Base-by-base conservation (phyloP, 2,329 filamentous ascomycete species). In the Penicillium sp. region DNA sequence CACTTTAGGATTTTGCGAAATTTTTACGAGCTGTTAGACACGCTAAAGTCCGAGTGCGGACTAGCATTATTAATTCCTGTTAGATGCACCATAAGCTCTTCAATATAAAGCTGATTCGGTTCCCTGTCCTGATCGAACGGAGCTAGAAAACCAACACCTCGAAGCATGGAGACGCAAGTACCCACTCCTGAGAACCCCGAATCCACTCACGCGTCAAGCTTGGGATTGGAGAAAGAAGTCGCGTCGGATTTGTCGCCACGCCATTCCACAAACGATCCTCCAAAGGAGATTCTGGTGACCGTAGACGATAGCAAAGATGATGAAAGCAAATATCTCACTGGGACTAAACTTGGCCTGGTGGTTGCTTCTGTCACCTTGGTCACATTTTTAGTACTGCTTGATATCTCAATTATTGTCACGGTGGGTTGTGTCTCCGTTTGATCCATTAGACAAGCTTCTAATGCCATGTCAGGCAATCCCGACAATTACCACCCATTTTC, bases 401-500 rank as follows among this genome's bases (percentile, higher is more conserved):
- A 64, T 44, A 55, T 49, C 26, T 52, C 58, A 7, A 64, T 64
- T 29, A 62, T 64, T 50, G 58, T 56, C 25, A 64, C 60, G 27
- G 52, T 61, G 46, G 48, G 67, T 54, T 51, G 21, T 19, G 14
- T 10, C 19, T 31, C 6, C 23, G 26, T 7, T 9, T 13, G 4
- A 10, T n/a, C 3, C 19, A 37, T 2, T 27, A 10, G 44, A 13
- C 14, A 26, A 37, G 35, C 33, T 23, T 14, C 46, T 62, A 13
- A 57, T 29, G n/a, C 29, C n/a, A 26, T 45, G 16, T 35, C 14
- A 64, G 62, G 62, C 62, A 5, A 62, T 65, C 43, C 62, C 62
- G 5, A 39, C 31, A 13, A 84, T 84, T 54, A 83, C 81, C 0
- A 78, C 59, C 19, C 57, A 73, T 2, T 75, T 75, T 35, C 64